Conservation (phyloP, 495 filamentous ascomycete genomes). For the Penicillium roqueforti region DNA sequence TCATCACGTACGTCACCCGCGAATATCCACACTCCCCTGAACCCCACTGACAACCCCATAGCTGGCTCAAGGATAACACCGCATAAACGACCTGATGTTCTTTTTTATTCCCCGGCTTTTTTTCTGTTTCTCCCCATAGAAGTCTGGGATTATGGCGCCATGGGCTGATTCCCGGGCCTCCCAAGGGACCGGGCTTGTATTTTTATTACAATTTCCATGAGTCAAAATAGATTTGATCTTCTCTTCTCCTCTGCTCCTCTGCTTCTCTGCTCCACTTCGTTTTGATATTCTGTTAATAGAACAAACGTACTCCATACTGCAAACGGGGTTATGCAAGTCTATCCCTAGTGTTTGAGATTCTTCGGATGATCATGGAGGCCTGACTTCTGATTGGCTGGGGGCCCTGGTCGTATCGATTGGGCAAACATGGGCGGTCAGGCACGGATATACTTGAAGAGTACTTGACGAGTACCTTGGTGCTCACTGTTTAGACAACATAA, state of each 20-base stretch:
- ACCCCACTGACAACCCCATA: conserved; percentile 23
- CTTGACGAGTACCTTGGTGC: background rate
- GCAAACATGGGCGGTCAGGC: conserved; percentile 13
- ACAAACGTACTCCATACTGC: conserved; percentile 10
- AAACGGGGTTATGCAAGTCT: background rate
- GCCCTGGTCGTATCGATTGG: conserved; percentile 2
- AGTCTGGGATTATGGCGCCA: conserved; percentile 25
- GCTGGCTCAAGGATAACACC: conserved; percentile 63
- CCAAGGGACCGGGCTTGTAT: conserved; percentile 38
- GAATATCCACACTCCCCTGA: background rate
- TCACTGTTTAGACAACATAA: background rate
- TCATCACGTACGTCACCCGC: conserved; percentile 77
- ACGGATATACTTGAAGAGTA: conserved; percentile 1
- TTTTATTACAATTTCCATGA: conserved; percentile 35
- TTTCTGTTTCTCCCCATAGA: conserved; percentile 25
- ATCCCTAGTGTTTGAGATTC: background rate
- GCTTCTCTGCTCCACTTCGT: no score
- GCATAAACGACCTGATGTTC: conserved; percentile 45
- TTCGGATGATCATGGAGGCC: background rate
- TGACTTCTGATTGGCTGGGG: conserved; percentile 1
- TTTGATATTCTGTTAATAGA: background rate
- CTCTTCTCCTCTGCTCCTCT: no score
- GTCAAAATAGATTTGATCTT: conserved; percentile 29
- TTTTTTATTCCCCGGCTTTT: conserved; percentile 16
- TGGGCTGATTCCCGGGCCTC: conserved; percentile 24